Conservation (phyloP, 1,284 basidiomycete genomes). For the Amylostereum areolatum region DNA sequence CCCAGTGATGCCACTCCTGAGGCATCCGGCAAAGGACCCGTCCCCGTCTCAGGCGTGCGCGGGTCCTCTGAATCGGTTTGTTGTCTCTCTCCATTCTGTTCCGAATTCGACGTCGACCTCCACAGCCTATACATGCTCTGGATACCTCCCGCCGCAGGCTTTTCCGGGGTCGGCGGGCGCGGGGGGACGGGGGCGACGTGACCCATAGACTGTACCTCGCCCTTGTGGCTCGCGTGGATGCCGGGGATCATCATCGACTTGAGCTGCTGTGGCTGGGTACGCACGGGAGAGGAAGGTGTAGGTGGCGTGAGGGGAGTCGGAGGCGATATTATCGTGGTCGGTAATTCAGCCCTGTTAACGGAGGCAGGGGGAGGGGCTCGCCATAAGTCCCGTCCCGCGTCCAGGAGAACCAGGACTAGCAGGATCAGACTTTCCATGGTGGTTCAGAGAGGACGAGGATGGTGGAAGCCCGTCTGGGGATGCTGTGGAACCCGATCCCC, state of each 20-base stretch:
- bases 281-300: conserved; percentile 40
- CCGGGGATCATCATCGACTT: conserved; percentile 77
- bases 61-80: conserved; percentile 26
- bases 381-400: too few relatives aligned
- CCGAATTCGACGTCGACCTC: conserved; percentile 38
- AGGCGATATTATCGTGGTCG: background rate
- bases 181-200: conserved; percentile 49
- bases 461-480: too few relatives aligned
- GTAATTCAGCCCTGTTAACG: background rate
- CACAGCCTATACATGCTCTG: conserved; percentile 66
- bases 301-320: conserved; percentile 5
- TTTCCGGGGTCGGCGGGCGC: conserved; percentile 25
- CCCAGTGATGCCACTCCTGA: conserved; percentile 1
- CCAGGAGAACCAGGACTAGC: too few relatives aligned
- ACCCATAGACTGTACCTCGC: conserved; percentile 75
- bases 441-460: conserved; percentile 13
- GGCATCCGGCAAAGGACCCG: conserved; percentile 9
- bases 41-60: conserved; percentile 39
- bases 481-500: background rate
- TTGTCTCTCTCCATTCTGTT: conserved; percentile 17
- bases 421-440: too few relatives aligned
- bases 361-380: too few relatives aligned
- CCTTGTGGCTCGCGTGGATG: conserved; percentile 72
- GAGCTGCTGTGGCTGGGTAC: conserved; percentile 62
- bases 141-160: conserved; percentile 46